A percentile compares a stretch with the other conserved stretches of the same genome.
These are phyloP conservation scores for Aegilops speltoides DNA, from an alignment of 176 grass and related monocot genomes.

Conservation along the genomic window DNA sequence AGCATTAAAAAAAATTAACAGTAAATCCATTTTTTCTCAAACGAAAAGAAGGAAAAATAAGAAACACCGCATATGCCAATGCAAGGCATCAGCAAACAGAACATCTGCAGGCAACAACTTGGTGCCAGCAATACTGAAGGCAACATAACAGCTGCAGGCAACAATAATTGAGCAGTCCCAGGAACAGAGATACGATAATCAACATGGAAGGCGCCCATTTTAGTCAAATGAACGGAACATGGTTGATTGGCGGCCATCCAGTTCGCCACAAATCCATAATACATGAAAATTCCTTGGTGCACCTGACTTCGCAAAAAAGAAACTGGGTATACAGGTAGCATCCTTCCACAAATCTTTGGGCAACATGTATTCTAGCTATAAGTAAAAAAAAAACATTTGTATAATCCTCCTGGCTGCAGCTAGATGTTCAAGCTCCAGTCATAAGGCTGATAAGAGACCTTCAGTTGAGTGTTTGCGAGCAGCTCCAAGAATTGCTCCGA, in stretches of 20 bases:
- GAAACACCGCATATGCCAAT: not conserved
- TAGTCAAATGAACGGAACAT: not conserved
- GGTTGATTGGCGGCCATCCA: not conserved
- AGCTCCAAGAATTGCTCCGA: constrained; percentile 73
- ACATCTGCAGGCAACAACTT: not conserved
- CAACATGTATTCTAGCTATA: constrained; percentile 27
- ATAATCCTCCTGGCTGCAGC: constrained; percentile 1
- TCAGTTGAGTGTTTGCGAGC: constrained; percentile 66
- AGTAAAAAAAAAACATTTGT: constrained; percentile 29
- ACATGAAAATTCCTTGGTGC: not conserved
- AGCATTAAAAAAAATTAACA: not conserved
- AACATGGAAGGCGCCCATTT: not conserved
- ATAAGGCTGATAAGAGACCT: constrained; percentile 76
- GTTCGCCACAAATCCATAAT: not conserved
- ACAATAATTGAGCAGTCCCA: not conserved
- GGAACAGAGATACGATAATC: not conserved
- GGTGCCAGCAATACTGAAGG: not conserved
- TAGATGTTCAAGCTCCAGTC: constrained; percentile 87
- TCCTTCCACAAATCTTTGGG: constrained; percentile 1
- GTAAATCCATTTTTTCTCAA: not conserved
- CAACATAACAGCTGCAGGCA: not conserved
- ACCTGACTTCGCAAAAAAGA: not conserved
- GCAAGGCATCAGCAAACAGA: not conserved
- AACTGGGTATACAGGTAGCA: not conserved
- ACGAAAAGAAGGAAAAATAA: not conserved